Evolutionary conservation across 169 alveolate species (phyloP), one percentile per base, ranked within the genome.

Genomic region (Theileria annulata): DNA sequence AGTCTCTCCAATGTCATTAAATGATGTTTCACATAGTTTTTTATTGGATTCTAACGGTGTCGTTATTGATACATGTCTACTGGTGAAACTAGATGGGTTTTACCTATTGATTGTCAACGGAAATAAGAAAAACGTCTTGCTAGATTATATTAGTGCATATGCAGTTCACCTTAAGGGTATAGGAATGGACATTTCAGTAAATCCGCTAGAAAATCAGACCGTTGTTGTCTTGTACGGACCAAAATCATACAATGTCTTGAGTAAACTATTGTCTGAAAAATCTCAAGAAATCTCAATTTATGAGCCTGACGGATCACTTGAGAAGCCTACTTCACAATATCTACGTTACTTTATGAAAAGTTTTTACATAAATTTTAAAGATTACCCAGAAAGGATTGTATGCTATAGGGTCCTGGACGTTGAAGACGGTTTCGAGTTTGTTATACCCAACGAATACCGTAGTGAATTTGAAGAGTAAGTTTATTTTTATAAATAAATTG

Each of bases 361-460:
- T 37, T 64, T 80, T 42, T 37, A 64, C 0, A 21, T 12, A 4
- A 56, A 21, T 8, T 27, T 75, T 0, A 35, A 59, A 25, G 30
- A 31, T 25, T 3, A 88, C 51, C 49, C 48, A 8, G 80, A 80
- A 15, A 75, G 58, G 67, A 75, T 88, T 17, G 47, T 58, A 9
- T 80, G 92, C 21, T 47, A 75, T 37, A 58, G 91, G 48, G 71
- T 82, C 28, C 81, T 90, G n/a, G 94, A 88, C 59, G 88, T 91
- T n/a, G 94, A 88, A 67, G 94, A 88, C 37, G 94, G 94, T 4
- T 80, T 81, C 64, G 92, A 88, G 81, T 59, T 88, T 64, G 35
- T 88, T 17, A 85, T 80, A 54, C 87, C 85, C 59, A 59, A 75
- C 31, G 80, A 59, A 59, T 69, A 71, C 25, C 75, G 79, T 27